phyloP scores from a whole-genome alignment of 2,329 filamentous ascomycete species.

The Hypoxylon sp. region DNA sequence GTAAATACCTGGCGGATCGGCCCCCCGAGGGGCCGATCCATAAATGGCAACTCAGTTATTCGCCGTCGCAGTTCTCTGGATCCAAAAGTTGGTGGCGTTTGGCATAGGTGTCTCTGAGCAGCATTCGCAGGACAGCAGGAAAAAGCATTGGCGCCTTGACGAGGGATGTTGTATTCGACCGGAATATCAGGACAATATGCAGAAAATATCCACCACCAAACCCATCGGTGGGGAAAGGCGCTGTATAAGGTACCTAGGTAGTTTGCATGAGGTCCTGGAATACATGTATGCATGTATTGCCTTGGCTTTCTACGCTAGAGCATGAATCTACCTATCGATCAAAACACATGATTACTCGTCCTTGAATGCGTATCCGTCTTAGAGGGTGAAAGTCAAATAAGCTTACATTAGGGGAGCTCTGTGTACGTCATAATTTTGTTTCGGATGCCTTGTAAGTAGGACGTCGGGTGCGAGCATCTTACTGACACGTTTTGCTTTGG shows the following conservation, averaged over 20 bases:
- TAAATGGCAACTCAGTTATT: conserved; percentile 1
- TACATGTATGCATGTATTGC: conserved; percentile 37
- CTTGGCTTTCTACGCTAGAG: conserved; percentile 15
- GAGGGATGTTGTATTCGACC: conserved; percentile 23
- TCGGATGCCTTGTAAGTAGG: no score
- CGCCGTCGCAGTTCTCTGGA: conserved; percentile 6
- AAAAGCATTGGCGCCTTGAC: conserved; percentile 29
- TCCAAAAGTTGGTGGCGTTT: conserved; percentile 28
- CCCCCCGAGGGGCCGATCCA: neutral
- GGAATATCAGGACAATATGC: conserved; percentile 27
- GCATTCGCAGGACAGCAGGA: conserved; percentile 33
- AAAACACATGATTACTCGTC: conserved; percentile 27
- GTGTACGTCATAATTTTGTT: neutral
- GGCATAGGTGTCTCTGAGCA: conserved; percentile 25
- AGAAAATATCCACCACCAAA: conserved; percentile 17
- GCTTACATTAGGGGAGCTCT: no score
- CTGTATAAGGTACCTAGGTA: conserved; percentile 44
- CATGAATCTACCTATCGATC: conserved; percentile 22
- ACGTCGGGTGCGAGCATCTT: neutral
- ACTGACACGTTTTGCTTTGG: neutral
- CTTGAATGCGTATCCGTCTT: conserved; percentile 4
- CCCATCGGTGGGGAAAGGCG: conserved; percentile 11
- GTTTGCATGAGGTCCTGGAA: conserved; percentile 34
- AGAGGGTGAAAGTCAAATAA: neutral
- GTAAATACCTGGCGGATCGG: conserved; percentile 13